Base-by-base conservation (phyloP, 2,329 filamentous ascomycete species). In the Aspergillus sp. region DNA sequence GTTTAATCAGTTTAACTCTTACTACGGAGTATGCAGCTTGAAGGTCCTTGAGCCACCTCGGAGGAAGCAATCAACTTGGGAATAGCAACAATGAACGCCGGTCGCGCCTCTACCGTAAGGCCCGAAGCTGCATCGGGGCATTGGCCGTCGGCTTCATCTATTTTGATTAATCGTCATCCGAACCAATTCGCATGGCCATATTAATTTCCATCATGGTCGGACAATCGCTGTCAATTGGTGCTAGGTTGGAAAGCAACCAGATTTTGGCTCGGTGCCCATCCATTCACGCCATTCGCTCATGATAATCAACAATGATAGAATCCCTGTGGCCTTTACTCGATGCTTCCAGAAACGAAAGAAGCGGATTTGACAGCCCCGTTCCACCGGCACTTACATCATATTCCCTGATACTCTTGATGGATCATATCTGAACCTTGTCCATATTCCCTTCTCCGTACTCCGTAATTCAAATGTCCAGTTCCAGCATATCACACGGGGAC, bases 321-420 rank as follows among this genome's bases (percentile, higher is more conserved):
- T 6, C 26, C 26, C 26, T 29, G 32, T 36, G 11, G 32, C 36
- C 36, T 16, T 42, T 42, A 14, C 36, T n/a, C 6, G 11, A 36
- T 36, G 46, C 49, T 62, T 62, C 60, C 56, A 57, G 60, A 62
- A 57, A 29, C 26, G 7, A 24, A 24, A 52, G 47, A 29, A 47
- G 31, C 54, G 36, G 14, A 39, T 4, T 31, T 61, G 56, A 62
- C 56, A 62, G 59, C 24, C 59, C 58, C 29, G 36, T 51, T 18
- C 31, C 22, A 58, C 54, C 29, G 45, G 32, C 42, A 49, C 22
- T 59, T 59, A 59, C 60, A 62, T 59, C 60, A 59, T 59, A n/a
- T 18, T 56, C 57, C 49, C 20, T 45, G 50, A 52, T 47, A 46
- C 29, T n/a, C n/a, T 39, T 16, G 20, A 22, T 20, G 39, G 36